Percentiles rank a stretch among this genome's conserved stretches.
Evolutionary conservation across 2,329 filamentous ascomycete genomes (phyloP).

Genomic region (Fonsecaea multimorphosa): DNA sequence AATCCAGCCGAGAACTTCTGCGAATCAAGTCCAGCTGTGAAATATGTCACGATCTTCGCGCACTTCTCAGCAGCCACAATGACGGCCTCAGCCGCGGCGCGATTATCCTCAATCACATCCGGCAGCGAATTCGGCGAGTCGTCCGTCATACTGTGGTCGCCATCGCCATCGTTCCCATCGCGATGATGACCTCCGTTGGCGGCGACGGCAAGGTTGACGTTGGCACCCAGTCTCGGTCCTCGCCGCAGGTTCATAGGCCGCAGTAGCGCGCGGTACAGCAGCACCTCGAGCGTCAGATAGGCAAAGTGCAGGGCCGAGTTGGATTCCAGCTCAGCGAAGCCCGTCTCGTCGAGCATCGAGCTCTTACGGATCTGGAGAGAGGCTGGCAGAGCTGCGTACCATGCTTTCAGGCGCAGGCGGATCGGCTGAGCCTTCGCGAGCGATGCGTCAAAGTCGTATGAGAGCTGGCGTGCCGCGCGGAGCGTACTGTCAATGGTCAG

Average conservation of each 20-base stretch:
- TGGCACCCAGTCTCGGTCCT: constrained; percentile 33
- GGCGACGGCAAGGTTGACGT: constrained; percentile 34
- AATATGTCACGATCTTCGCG: constrained; percentile 43
- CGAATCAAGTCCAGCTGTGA: constrained; percentile 38
- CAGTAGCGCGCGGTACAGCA: constrained; percentile 46
- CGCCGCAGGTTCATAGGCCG: constrained; percentile 34
- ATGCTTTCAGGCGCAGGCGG: neutral
- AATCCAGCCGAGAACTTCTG: no score
- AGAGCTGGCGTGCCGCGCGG: neutral
- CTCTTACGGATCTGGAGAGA: neutral
- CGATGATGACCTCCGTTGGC: constrained; percentile 37
- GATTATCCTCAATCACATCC: constrained; percentile 32
- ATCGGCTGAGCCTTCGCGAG: constrained; percentile 1
- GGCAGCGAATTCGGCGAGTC: constrained; percentile 38
- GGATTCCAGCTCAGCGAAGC: neutral
- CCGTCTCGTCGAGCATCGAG: neutral
- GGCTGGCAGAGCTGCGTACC: constrained; percentile 8
- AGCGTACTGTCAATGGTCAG: constrained; percentile 7
- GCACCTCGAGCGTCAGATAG: constrained; percentile 47
- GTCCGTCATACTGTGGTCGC: constrained; percentile 36
- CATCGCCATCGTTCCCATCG: constrained; percentile 38
- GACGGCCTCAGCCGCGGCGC: constrained; percentile 40
- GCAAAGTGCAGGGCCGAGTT: constrained; percentile 43
- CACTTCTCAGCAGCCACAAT: constrained; percentile 44
- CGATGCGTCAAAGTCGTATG: constrained; percentile 3